A percentile compares a stretch with the other conserved stretches of the same genome.
phyloP scores from a whole-genome alignment of 2,329 filamentous ascomycete genomes.

The Apiospora malaysiana region DNA sequence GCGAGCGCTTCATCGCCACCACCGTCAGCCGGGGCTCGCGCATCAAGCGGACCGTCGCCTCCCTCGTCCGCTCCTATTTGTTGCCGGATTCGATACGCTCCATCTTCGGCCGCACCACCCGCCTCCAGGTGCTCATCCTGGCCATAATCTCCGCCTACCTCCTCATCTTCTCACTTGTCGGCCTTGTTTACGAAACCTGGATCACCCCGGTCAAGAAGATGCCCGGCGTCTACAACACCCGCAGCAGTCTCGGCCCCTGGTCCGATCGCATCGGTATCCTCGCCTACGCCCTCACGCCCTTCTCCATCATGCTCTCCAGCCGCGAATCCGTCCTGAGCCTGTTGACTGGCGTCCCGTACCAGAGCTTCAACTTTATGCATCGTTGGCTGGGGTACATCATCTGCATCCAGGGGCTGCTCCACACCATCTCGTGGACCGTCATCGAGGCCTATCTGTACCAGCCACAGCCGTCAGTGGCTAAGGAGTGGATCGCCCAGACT shows the following conservation, averaged over 20 bases:
- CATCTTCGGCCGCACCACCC: constrained; percentile 71
- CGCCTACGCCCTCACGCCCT: constrained; percentile 75
- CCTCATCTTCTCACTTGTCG: constrained; percentile 71
- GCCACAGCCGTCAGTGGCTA: constrained; percentile 67
- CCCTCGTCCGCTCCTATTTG: constrained; percentile 56
- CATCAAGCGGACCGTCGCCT: constrained; percentile 45
- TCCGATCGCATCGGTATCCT: constrained; percentile 72
- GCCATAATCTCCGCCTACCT: constrained; percentile 65
- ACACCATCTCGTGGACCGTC: constrained; percentile 74
- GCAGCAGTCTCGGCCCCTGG: constrained; percentile 70
- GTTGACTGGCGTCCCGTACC: constrained; percentile 75
- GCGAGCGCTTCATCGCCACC: constrained; percentile 27
- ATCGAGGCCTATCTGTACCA: constrained; percentile 72
- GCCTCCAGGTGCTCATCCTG: constrained; percentile 70
- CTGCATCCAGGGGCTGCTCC: constrained; percentile 68
- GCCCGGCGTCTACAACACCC: constrained; percentile 64
- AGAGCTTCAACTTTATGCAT: constrained; percentile 79
- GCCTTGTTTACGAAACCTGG: constrained; percentile 73
- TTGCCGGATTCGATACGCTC: constrained; percentile 63
- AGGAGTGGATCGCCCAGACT: constrained; percentile 62
- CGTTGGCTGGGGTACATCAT: constrained; percentile 79
- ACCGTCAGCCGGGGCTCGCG: constrained; percentile 30
- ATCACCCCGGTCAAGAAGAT: constrained; percentile 68
- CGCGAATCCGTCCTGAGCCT: constrained; percentile 74
- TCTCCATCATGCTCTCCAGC: constrained; percentile 70